Conservation (phyloP, 1,284 basidiomycete species). For the Phellopilus nigrolimitatus region DNA sequence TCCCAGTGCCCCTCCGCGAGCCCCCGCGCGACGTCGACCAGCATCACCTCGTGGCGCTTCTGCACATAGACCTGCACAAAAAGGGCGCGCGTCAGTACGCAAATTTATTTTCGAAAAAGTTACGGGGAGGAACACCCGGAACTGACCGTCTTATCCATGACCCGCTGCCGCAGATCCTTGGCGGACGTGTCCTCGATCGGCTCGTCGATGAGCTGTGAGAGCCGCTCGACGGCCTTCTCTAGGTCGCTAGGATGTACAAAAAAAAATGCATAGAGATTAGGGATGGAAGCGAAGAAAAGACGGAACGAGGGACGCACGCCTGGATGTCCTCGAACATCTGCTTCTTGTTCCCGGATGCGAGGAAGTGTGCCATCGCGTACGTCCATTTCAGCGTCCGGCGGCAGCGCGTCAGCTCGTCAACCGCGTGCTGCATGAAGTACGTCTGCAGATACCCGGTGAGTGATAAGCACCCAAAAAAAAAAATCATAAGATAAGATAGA, state of each 20-base stretch:
- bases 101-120: background rate
- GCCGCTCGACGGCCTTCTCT: slow-evolving; percentile 60
- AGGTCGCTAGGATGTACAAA: slow-evolving; percentile 40
- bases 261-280: background rate
- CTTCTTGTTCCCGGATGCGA: slow-evolving; percentile 58
- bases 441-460: slow-evolving; percentile 23
- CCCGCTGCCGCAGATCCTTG: slow-evolving; percentile 49
- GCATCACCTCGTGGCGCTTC: slow-evolving; percentile 48
- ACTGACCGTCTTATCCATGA: slow-evolving; percentile 54
- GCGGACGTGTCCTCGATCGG: slow-evolving; percentile 52
- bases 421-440: slow-evolving; percentile 62
- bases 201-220: slow-evolving; percentile 58
- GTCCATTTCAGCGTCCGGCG: slow-evolving; percentile 67
- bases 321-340: slow-evolving; percentile 69
- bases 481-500: background rate
- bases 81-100: background rate
- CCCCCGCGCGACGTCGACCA: slow-evolving; percentile 49
- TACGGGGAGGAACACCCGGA: background rate
- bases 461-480: background rate
- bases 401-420: slow-evolving; percentile 50
- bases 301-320: slow-evolving; percentile 27
- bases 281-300: background rate
- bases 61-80: slow-evolving; percentile 26
- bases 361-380: slow-evolving; percentile 67
- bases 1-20: slow-evolving; percentile 43